Evolutionary conservation across 352 stramenopile genomes (phyloP).

Genomic region (Peronospora tabacina): DNA sequence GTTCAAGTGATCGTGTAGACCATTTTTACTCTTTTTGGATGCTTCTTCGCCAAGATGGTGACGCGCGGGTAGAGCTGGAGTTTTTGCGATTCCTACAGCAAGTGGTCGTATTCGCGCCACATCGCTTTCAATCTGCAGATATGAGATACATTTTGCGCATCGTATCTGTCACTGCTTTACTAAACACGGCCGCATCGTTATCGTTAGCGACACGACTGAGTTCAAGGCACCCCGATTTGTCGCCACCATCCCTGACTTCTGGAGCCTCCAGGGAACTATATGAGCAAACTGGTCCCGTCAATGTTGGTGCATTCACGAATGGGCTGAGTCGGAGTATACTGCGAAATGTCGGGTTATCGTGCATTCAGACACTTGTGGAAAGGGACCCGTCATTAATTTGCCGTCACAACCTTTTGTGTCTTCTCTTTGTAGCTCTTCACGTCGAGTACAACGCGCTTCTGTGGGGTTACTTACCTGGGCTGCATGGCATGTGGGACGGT

Average conservation of each 20-base stretch:
- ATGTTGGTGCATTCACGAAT: constrained; percentile 37
- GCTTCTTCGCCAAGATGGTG: constrained; percentile 56
- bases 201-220: constrained; percentile 10
- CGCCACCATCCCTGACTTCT: constrained; percentile 25
- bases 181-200: constrained; percentile 15
- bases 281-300: constrained; percentile 34
- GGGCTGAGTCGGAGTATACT: constrained; percentile 54
- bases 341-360: constrained; percentile 64
- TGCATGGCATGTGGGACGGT: constrained; percentile 68
- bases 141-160: constrained; percentile 56
- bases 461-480: constrained; percentile 52
- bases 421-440: constrained; percentile 75
- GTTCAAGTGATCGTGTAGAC: constrained; percentile 38
- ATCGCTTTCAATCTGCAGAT: constrained; percentile 45
- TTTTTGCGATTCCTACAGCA: constrained; percentile 80
- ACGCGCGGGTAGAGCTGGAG: constrained; percentile 67
- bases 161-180: constrained; percentile 39
- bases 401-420: constrained; percentile 48
- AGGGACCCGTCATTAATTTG: constrained; percentile 60
- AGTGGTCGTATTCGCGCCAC: constrained; percentile 71
- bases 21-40: constrained; percentile 69
- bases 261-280: constrained; percentile 18
- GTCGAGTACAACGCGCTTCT: constrained; percentile 49
- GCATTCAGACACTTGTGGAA: constrained; percentile 71
- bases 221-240: constrained; percentile 13